Evolutionary conservation across 1,284 basidiomycete species (phyloP).

Genomic region (Agaricales sp.): DNA sequence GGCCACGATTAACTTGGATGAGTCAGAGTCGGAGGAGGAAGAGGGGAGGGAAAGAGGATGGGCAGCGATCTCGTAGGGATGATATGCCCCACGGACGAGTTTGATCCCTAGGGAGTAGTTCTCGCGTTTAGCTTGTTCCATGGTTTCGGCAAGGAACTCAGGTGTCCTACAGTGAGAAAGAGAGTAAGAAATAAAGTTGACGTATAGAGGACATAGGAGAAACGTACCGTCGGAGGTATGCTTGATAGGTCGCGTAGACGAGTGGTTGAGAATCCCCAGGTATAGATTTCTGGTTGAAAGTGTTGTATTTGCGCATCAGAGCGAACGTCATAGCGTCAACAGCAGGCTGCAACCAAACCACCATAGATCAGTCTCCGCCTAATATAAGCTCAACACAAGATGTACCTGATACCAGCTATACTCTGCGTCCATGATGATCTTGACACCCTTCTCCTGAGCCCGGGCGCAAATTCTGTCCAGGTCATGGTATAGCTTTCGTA

Average conservation of each 20-base stretch:
- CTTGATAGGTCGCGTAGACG: conserved; percentile 77
- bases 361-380: background rate
- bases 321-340: conserved; percentile 72
- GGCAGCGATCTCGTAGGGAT: conserved; percentile 55
- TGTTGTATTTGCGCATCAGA: conserved; percentile 72
- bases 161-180: conserved; percentile 39
- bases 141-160: conserved; percentile 51
- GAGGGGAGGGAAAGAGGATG: conserved; percentile 15
- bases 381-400: conserved; percentile 10
- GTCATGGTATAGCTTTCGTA: conserved; percentile 51
- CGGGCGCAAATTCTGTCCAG: conserved; percentile 47
- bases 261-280: conserved; percentile 40
- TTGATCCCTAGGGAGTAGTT: conserved; percentile 86
- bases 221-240: conserved; percentile 64
- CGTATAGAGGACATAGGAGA: conserved; percentile 1
- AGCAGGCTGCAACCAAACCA: conserved; percentile 75
- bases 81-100: conserved; percentile 92
- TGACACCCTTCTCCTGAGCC: conserved; percentile 50
- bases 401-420: conserved; percentile 43
- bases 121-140: conserved; percentile 60
- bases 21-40: background rate
- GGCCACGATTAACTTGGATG: background rate
- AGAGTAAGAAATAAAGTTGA: conserved; percentile 8
- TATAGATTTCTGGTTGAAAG: conserved; percentile 21
- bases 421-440: conserved; percentile 77